Evolutionary conservation across 176 grass and related monocot genomes (phyloP).

Genomic region (Dendrocalamus sinicus): DNA sequence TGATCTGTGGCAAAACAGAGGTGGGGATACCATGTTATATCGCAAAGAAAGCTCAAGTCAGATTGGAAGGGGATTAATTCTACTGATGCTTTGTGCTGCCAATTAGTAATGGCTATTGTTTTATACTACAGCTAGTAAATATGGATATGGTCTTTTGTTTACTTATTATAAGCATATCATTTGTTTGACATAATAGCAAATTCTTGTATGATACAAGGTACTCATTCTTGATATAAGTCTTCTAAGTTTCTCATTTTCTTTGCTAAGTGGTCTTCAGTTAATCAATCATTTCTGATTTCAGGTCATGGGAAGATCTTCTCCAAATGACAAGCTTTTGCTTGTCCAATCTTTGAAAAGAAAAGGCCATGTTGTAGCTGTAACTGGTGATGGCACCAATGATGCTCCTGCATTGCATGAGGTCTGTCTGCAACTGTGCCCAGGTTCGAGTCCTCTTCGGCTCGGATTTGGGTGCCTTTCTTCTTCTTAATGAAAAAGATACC

Average conservation of each 20-base stretch:
- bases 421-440: neutral
- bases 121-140: neutral
- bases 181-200: neutral
- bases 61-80: neutral
- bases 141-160: neutral
- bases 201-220: neutral
- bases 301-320: slow-evolving; percentile 79
- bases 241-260: slow-evolving; percentile 13
- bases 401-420: slow-evolving; percentile 76
- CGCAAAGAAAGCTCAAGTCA: neutral
- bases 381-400: slow-evolving; percentile 76
- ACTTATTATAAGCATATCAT: neutral
- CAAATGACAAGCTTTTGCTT: slow-evolving; percentile 68
- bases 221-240: neutral
- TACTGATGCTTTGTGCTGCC: neutral
- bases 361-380: slow-evolving; percentile 74
- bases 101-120: neutral
- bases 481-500: too few relatives aligned
- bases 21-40: too few relatives aligned
- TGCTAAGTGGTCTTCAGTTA: neutral
- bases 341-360: slow-evolving; percentile 65
- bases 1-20: too few relatives aligned
- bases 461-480: too few relatives aligned
- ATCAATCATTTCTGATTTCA: slow-evolving; percentile 16
- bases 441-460: too few relatives aligned